Percentiles rank a stretch among this genome's conserved stretches.
phyloP scores from a whole-genome alignment of 345 rosid genomes.

The Kernera saxatilis region DNA sequence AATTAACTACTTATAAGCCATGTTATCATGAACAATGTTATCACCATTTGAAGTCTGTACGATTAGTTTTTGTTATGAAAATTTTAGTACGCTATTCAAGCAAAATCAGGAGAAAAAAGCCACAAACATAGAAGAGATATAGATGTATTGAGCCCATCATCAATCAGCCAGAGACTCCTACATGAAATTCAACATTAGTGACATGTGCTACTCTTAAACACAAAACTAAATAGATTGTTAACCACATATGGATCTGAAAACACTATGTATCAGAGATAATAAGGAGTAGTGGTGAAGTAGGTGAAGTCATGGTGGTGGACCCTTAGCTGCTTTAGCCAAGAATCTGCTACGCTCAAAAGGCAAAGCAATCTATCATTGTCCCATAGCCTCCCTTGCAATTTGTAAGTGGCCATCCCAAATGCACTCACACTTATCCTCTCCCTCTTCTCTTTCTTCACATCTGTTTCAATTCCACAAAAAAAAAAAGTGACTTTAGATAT shows the following conservation, averaged over 20 bases:
- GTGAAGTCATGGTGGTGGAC: constrained; percentile 97
- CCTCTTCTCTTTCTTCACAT: constrained; percentile 52
- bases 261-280: constrained; percentile 13
- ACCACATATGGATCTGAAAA: neutral
- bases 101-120: too few relatives aligned
- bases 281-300: constrained; percentile 57
- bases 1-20: neutral
- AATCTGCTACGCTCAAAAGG: constrained; percentile 83
- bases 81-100: too few relatives aligned
- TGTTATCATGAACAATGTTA: neutral
- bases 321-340: constrained; percentile 91
- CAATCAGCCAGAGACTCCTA: too few relatives aligned
- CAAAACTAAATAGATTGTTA: constrained; percentile 2
- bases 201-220: constrained; percentile 17
- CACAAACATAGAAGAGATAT: neutral
- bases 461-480: constrained; percentile 21
- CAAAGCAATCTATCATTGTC: constrained; percentile 49
- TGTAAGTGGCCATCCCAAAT: constrained; percentile 92
- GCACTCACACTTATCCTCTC: constrained; percentile 58
- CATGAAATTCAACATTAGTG: neutral
- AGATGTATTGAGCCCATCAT: neutral
- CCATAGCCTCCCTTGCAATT: constrained; percentile 88
- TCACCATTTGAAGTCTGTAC: neutral
- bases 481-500: neutral
- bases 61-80: too few relatives aligned